These are phyloP conservation scores for Phytophthora tubulina DNA, from an alignment of 352 stramenopile species.

Conservation along the genomic window DNA sequence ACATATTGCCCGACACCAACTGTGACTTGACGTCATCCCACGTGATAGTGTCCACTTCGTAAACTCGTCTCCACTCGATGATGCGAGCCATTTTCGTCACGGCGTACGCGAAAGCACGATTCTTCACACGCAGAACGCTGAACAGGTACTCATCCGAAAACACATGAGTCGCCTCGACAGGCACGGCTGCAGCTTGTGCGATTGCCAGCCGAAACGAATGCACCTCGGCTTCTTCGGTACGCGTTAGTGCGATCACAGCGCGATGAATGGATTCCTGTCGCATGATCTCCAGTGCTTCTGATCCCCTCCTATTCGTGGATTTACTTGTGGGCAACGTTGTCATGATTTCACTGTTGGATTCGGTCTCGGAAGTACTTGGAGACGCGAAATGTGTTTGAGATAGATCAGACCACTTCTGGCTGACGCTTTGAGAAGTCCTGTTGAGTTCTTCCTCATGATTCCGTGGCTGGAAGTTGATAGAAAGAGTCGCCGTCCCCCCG, in stretches of 20 bases:
- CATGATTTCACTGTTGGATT: neutral
- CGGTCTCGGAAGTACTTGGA: neutral
- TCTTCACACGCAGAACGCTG: conserved; percentile 70
- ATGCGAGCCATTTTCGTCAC: conserved; percentile 69
- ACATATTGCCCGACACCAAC: conserved; percentile 65
- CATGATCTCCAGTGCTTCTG: conserved; percentile 25
- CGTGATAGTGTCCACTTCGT: conserved; percentile 51
- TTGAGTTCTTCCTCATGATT: conserved; percentile 18
- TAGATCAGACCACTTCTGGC: neutral
- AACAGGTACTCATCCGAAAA: conserved; percentile 71
- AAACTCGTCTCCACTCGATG: conserved; percentile 59
- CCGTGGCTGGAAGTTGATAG: conserved; percentile 50
- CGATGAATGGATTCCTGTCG: conserved; percentile 22
- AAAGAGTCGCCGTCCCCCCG: conserved; percentile 49
- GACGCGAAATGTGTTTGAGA: conserved; percentile 18
- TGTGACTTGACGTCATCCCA: conserved; percentile 56
- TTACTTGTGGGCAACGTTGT: neutral
- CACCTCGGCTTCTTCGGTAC: conserved; percentile 48
- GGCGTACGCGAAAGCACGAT: conserved; percentile 65
- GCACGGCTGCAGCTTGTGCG: conserved; percentile 47
- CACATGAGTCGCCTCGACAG: conserved; percentile 51
- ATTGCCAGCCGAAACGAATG: conserved; percentile 63
- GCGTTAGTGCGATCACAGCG: conserved; percentile 35
- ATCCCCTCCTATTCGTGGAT: conserved; percentile 30
- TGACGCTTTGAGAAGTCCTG: conserved; percentile 17